Conservation (phyloP, 768 basidiomycete species). For the Cubamyces lactineus region DNA sequence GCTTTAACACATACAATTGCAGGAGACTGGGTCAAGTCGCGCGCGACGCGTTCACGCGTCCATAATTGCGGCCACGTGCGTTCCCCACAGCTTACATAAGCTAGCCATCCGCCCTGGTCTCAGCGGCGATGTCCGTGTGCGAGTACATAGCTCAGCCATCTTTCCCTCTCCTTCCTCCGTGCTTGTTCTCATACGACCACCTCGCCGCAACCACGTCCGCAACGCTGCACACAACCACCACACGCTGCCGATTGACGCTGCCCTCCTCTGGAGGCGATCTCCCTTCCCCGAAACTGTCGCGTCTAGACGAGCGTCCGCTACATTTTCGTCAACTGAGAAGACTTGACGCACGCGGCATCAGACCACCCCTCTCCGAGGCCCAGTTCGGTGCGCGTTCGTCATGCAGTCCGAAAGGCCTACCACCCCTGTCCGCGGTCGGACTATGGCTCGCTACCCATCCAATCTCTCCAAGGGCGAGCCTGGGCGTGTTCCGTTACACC, state of each 20-base stretch:
- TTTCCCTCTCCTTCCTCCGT: conserved; percentile 9
- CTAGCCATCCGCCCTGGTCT: conserved; percentile 10
- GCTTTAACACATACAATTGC: too few relatives aligned
- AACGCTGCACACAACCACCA: not conserved
- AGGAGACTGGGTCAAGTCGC: not conserved
- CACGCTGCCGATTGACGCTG: not conserved
- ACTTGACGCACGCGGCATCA: conserved; percentile 5
- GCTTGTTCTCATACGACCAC: not conserved
- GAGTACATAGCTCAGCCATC: conserved; percentile 1
- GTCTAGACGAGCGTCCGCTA: conserved; percentile 1
- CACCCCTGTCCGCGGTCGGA: conserved; percentile 31
- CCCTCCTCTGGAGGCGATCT: not conserved
- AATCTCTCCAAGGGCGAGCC: conserved; percentile 46
- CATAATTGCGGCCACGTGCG: conserved; percentile 8
- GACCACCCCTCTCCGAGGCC: not conserved
- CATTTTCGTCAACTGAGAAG: not conserved
- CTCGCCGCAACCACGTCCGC: not conserved
- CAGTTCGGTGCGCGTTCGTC: not conserved
- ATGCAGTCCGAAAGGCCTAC: conserved; percentile 22
- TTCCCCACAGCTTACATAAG: conserved; percentile 17
- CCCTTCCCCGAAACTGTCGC: not conserved
- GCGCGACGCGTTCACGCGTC: conserved; percentile 16
- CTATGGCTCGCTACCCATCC: conserved; percentile 50
- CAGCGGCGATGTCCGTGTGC: conserved; percentile 11
- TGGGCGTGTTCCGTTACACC: conserved; percentile 69